Conservation (phyloP, 2,329 filamentous ascomycete genomes). For the Graphiopsis chlorocephala region DNA sequence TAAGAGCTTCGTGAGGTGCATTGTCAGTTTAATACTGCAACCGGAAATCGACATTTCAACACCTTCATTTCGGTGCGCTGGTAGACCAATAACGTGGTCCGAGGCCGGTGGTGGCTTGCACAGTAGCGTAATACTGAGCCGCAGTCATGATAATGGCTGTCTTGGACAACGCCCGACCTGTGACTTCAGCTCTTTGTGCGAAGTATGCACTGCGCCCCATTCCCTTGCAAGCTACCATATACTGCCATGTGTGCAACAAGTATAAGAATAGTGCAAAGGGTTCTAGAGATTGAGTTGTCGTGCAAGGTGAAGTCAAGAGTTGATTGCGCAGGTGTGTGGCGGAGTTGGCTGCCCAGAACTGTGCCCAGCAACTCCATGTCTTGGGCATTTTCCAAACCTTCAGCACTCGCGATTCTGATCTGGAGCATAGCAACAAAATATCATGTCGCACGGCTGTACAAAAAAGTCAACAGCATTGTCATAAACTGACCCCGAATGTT, state of each 20-base stretch:
- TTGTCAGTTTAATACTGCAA: not conserved
- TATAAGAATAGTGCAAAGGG: not conserved
- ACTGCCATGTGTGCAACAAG: not conserved
- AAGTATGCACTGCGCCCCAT: conserved; percentile 12
- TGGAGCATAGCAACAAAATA: not conserved
- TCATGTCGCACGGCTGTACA: not conserved
- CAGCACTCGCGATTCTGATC: not conserved
- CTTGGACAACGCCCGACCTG: not conserved
- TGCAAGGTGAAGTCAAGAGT: conserved; percentile 8
- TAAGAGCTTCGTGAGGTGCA: not conserved
- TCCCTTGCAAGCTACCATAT: not conserved
- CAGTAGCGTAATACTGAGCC: not conserved
- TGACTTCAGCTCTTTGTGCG: not conserved
- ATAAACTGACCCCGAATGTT: not conserved
- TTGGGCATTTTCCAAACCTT: not conserved
- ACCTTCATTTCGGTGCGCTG: not conserved
- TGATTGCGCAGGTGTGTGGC: conserved; percentile 29
- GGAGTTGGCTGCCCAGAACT: conserved; percentile 34
- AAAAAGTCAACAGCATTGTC: not conserved
- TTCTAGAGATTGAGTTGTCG: not conserved
- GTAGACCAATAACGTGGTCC: not conserved
- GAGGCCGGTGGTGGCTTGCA: conserved; percentile 6
- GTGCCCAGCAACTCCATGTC: conserved; percentile 22
- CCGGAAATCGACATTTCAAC: not conserved
- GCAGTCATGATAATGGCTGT: not conserved